A percentile compares a stretch with the other conserved stretches of the same genome.
These are phyloP conservation scores for Inonotus obliquus DNA, from an alignment of 1,284 basidiomycete species.

Conservation along the genomic window DNA sequence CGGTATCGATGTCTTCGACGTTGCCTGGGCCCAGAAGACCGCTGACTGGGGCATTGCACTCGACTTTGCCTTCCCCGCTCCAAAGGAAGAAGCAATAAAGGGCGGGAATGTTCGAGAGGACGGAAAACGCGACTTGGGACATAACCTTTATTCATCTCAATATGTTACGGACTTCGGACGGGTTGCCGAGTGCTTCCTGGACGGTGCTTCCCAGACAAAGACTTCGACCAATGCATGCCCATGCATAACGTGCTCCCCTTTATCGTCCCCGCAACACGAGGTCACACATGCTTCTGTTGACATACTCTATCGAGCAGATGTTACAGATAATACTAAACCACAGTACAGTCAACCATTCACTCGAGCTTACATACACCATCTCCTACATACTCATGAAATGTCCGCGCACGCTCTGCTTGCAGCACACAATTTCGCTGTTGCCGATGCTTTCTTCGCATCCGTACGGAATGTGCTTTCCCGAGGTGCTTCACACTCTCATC, in stretches of 20 bases:
- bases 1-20: constrained; percentile 73
- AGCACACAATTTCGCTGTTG: constrained; percentile 67
- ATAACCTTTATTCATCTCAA: constrained; percentile 58
- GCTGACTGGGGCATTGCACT: constrained; percentile 67
- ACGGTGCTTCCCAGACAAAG: constrained; percentile 23
- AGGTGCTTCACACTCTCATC: constrained; percentile 10
- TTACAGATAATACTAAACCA: constrained; percentile 16
- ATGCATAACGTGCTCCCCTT: constrained; percentile 63
- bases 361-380: constrained; percentile 75
- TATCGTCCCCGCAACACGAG: constrained; percentile 28
- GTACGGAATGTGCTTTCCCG: constrained; percentile 41
- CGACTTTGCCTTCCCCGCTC: constrained; percentile 69
- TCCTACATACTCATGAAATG: constrained; percentile 85
- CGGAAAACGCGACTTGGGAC: constrained; percentile 48
- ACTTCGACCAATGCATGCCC: constrained; percentile 35
- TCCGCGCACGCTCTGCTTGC: constrained; percentile 67
- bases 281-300: constrained; percentile 51
- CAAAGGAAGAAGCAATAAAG: constrained; percentile 9
- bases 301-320: constrained; percentile 8
- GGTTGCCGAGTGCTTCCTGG: constrained; percentile 40
- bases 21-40: constrained; percentile 60
- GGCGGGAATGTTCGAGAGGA: constrained; percentile 9
- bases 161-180: constrained; percentile 59
- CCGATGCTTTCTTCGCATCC: constrained; percentile 58
- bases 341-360: constrained; percentile 37